phyloP scores from a whole-genome alignment of 75 land plant genomes.

The Sequoia sempervirens region DNA sequence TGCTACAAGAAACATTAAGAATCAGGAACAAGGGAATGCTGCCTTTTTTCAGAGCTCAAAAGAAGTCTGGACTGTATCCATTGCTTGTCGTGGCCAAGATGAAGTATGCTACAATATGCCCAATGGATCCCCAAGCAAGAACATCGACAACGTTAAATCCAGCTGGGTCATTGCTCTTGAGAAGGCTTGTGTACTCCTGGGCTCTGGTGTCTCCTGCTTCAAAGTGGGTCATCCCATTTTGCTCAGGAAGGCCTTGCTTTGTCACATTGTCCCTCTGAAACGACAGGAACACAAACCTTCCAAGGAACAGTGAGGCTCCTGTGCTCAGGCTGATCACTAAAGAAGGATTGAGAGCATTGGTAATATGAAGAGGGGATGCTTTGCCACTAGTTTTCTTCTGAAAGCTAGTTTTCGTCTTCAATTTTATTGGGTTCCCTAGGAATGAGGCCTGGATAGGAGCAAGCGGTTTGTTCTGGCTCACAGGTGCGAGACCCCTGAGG shows the following conservation, averaged over 20 bases:
- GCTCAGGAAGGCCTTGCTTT: conserved; percentile 79
- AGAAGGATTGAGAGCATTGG: conserved; percentile 51
- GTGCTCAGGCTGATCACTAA: conserved; percentile 92
- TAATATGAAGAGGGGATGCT: conserved; percentile 7
- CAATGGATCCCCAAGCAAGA: conserved; percentile 96
- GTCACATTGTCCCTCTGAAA: conserved; percentile 93
- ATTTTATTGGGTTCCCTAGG: neutral
- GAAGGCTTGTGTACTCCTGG: conserved; percentile 63
- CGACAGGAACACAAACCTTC: conserved; percentile 95
- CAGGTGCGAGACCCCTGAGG: neutral
- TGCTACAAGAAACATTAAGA: neutral
- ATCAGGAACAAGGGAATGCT: neutral
- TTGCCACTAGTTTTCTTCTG: neutral
- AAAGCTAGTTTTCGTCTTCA: neutral
- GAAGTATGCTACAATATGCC: conserved; percentile 90
- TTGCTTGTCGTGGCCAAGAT: conserved; percentile 94
- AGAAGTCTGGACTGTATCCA: conserved; percentile 86
- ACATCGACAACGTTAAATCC: conserved; percentile 97
- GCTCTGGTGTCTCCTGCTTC: conserved; percentile 94
- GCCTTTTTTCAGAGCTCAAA: conserved; percentile 9
- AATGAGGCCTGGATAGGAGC: neutral
- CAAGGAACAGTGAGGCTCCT: conserved; percentile 78
- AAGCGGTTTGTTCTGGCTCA: neutral
- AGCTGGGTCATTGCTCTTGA: conserved; percentile 94
- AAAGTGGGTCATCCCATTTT: conserved; percentile 89